These are phyloP conservation scores for Globisporangium alternatum DNA, from an alignment of 352 stramenopile genomes.

Conservation along the genomic window DNA sequence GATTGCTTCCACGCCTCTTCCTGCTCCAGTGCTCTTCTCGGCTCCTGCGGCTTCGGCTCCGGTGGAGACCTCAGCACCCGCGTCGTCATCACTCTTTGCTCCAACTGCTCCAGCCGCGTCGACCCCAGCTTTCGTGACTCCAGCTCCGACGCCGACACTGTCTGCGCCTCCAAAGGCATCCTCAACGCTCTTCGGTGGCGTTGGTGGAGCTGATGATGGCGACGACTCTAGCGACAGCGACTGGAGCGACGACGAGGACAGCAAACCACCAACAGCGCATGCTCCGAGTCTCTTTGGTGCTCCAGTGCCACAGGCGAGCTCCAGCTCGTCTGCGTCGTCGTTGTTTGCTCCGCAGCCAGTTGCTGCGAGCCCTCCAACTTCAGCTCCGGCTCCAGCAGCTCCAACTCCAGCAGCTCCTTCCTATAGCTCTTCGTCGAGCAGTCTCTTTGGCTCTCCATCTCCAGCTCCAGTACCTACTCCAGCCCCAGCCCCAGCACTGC, in stretches of 20 bases:
- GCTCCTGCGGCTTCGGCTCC: conserved; percentile 15
- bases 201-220: conserved; percentile 16
- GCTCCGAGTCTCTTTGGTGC: conserved; percentile 36
- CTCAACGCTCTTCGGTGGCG: conserved; percentile 36
- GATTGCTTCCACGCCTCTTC: neutral
- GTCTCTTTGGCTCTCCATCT: conserved; percentile 16
- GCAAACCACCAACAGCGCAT: conserved; percentile 16
- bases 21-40: conserved; percentile 4
- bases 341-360: conserved; percentile 12
- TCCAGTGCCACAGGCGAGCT: conserved; percentile 7
- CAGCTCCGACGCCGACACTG: conserved; percentile 1
- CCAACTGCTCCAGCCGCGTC: conserved; percentile 8
- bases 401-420: conserved; percentile 1
- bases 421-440: conserved; percentile 6
- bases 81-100: conserved; percentile 20
- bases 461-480: neutral
- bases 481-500: neutral
- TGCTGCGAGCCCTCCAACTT: neutral
- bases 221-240: conserved; percentile 67
- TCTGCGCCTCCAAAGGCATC: conserved; percentile 14
- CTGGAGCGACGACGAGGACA: conserved; percentile 63
- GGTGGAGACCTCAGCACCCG: conserved; percentile 2
- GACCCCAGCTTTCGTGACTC: neutral
- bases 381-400: neutral
- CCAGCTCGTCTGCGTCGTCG: conserved; percentile 17